These are phyloP conservation scores for Rhynchospora pubera DNA, from an alignment of 176 grass and related monocot species.

Conservation along the genomic window DNA sequence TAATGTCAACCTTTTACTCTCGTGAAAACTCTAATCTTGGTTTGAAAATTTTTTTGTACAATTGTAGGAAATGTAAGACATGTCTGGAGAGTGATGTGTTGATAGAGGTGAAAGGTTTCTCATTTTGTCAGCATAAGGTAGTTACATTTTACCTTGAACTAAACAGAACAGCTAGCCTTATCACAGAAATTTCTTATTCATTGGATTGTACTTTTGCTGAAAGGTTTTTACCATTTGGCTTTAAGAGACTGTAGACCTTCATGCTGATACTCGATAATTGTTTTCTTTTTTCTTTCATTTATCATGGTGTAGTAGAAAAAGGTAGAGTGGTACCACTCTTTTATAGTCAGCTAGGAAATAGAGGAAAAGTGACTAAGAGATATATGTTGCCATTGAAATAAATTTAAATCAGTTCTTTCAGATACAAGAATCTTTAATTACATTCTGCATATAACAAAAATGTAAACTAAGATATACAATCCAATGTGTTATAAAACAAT, in stretches of 20 bases:
- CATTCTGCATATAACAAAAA: too few species aligned
- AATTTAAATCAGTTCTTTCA: too few species aligned
- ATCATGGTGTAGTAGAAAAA: neutral
- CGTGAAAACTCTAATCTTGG: neutral
- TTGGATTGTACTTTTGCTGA: neutral
- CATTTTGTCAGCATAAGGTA: slow-evolving; percentile 20
- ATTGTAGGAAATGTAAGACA: slow-evolving; percentile 15
- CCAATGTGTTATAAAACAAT: too few species aligned
- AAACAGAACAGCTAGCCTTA: neutral
- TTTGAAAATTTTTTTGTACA: neutral
- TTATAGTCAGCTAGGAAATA: too few species aligned
- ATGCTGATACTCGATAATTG: neutral
- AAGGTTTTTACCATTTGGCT: neutral
- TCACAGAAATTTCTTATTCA: neutral
- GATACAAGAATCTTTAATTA: too few species aligned
- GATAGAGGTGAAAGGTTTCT: slow-evolving; percentile 11
- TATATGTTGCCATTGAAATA: too few species aligned
- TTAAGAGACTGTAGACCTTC: neutral
- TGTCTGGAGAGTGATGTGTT: slow-evolving; percentile 11
- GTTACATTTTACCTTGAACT: neutral
- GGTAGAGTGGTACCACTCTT: too few species aligned
- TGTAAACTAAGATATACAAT: too few species aligned
- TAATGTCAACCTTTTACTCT: neutral
- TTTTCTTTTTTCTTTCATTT: neutral
- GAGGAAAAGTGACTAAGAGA: too few species aligned